These are phyloP conservation scores for Dactylonectria macrodidyma DNA, from an alignment of 2,329 filamentous ascomycete species.

Conservation along the genomic window DNA sequence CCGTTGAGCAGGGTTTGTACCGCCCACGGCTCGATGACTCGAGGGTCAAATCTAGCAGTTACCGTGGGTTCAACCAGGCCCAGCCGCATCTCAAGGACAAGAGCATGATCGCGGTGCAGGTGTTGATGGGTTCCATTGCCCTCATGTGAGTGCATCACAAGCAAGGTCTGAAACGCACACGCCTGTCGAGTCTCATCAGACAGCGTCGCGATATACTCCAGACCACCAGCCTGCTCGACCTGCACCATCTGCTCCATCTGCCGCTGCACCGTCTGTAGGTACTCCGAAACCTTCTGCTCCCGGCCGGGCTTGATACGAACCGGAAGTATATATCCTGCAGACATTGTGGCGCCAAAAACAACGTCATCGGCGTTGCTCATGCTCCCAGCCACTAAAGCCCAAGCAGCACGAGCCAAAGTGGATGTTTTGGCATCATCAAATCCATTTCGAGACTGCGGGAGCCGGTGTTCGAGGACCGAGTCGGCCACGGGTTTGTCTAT, in stretches of 20 bases:
- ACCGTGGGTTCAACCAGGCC: neutral
- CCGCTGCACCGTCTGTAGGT: conserved; percentile 52
- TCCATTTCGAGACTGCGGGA: neutral
- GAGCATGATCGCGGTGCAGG: neutral
- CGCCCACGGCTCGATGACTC: neutral
- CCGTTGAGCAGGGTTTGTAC: conserved; percentile 9
- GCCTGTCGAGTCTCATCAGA: neutral
- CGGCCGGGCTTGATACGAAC: conserved; percentile 45
- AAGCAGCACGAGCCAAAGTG: conserved; percentile 45
- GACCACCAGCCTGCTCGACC: conserved; percentile 22
- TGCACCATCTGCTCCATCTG: conserved; percentile 24
- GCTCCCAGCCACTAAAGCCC: conserved; percentile 42
- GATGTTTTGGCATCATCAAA: conserved; percentile 15
- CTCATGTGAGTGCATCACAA: conserved; percentile 25
- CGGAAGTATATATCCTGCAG: conserved; percentile 43
- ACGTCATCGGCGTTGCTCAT: conserved; percentile 41
- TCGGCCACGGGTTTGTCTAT: conserved; percentile 8
- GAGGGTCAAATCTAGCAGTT: conserved; percentile 13
- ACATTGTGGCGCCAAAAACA: conserved; percentile 42
- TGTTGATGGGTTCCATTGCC: neutral
- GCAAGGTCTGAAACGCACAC: conserved; percentile 27
- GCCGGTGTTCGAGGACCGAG: neutral
- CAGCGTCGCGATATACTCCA: conserved; percentile 24
- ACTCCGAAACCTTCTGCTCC: conserved; percentile 51
- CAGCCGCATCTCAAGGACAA: neutral